Evolutionary conservation across 2,329 filamentous ascomycete genomes (phyloP), one percentile per base, ranked within the genome.

Genomic region (Cordyceps tenuipes): DNA sequence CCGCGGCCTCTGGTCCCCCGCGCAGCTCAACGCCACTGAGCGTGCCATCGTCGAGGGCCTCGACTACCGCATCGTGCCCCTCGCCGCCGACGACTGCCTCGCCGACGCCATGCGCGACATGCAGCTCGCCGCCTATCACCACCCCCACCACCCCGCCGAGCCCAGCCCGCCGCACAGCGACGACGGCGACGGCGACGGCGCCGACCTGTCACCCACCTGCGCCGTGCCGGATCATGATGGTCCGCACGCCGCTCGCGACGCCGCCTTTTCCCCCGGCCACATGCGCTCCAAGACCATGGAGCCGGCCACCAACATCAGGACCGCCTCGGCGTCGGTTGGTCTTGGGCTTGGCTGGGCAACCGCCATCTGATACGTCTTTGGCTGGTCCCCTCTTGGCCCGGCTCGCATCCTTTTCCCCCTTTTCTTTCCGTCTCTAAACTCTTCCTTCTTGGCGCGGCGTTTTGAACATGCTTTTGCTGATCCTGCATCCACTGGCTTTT

Each of bases 1-100:
- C 23, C 74, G 71, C 29, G 74, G 75, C 53, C 66, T 79, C 52
- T 88, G 85, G 84, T 80, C 82, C 2, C 78, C 76, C 66, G 76
- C 80, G 60, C 84, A 88, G 74, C 77, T 88, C 66, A 86, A 86
- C 65, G 78, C 78, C 54, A 87, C 85, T 1, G 84, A 88, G 71
- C 76, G 82, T 51, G 82, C 79, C 70, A 80, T 88, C 65, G 82
- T 87, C 77, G 82, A 86, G 73, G 83, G 79, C 68, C 75, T 88
- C 51, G 77, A 79, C 63, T 88, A 86, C 71, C 78, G 83, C 59
- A 81, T 88, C 67, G 71, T 87, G 70, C 82, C 83, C 7, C 74
- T 88, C 10, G 84, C 78, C 70, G 76, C 83, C 53, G 76, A 79
- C 2, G 76, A 77, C 41, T 77, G 82, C 62, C 79, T 88, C 63